Evolutionary conservation across 2,329 filamentous ascomycete species (phyloP), one percentile per base, ranked within the genome.

Genomic region (Tolypocladium tundrense): DNA sequence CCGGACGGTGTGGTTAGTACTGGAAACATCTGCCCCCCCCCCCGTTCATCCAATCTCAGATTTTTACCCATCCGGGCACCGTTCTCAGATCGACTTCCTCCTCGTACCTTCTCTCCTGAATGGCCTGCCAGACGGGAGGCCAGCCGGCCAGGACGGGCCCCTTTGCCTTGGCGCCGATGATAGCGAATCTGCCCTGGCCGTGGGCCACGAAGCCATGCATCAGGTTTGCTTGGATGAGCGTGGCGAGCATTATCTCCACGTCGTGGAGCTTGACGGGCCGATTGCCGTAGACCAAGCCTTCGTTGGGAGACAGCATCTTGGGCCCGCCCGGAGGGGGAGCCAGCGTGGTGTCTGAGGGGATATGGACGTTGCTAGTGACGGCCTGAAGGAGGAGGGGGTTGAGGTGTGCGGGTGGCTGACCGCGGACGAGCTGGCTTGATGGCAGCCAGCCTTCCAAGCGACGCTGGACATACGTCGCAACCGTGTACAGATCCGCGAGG

Each of bases 161-260:
- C 62, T 81, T 82, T 60, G 80, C 80, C 76, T 86, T 88, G 31
- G 88, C 85, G 3, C 92, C 91, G 56, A 88, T 84, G 50, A 97
- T 89, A 14, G 91, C 91, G 67, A 97, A 91, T 54, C 88, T 86
- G 50, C 82, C 81, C 67, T 86, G 85, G 33, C 82, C 82, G 66
- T 95, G 90, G 19, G 88, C 89, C 35, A 97, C 81, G 67, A 92
- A 97, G 1, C 92, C 93, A 63, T 87, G 85, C 68, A 97, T 78
- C 31, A 96, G 76, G 0, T 88, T 90, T 71, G 96, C 90, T 54
- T 88, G 84, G 24, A 95, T 82, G 14, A 97, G 80, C 13, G 86
- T 87, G 0, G 88, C 84, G 14, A 95, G 80, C 54, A 90, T 85
- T 51, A 85, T 85, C 72, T 96, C 91, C n/a, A 95, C 78, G 63